Conservation (phyloP, 2,329 filamentous ascomycete species). For the Aspergillus tubingensis region DNA sequence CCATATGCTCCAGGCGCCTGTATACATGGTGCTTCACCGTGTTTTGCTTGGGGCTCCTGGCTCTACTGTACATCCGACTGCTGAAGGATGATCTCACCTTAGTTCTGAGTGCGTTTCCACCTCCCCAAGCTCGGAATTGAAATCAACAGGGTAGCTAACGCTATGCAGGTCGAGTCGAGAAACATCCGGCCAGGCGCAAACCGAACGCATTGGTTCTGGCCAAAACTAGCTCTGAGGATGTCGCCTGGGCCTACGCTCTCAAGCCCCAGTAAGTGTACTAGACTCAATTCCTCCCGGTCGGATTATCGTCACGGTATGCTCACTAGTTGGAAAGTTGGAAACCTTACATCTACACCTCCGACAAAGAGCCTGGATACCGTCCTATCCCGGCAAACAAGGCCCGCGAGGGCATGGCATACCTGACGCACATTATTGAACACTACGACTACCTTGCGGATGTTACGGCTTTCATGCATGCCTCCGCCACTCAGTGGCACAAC, state of each 20-base stretch:
- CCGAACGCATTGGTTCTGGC: slow-evolving; percentile 9
- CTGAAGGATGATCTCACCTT: not conserved
- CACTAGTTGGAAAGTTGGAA: slow-evolving; percentile 4
- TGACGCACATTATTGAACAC: slow-evolving; percentile 63
- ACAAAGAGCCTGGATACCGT: slow-evolving; percentile 18
- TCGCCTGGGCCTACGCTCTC: slow-evolving; percentile 7
- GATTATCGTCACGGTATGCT: not conserved
- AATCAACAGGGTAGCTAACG: not conserved
- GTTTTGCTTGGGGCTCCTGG: not conserved
- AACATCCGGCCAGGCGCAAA: not conserved
- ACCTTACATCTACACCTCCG: slow-evolving; percentile 26
- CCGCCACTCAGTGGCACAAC: slow-evolving; percentile 29
- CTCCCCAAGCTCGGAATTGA: not conserved
- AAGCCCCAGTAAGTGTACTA: slow-evolving; percentile 7
- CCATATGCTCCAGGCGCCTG: not conserved
- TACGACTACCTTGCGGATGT: slow-evolving; percentile 61
- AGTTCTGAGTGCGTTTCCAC: not conserved
- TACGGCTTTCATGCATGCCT: slow-evolving; percentile 58
- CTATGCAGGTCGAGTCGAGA: not conserved
- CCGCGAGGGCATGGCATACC: slow-evolving; percentile 62
- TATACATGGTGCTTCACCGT: not conserved
- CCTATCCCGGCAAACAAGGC: slow-evolving; percentile 43
- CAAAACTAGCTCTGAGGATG: slow-evolving; percentile 9
- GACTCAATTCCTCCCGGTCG: not conserved
- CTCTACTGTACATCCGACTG: not conserved